A percentile compares a stretch with the other conserved stretches of the same genome.
phyloP scores from a whole-genome alignment of 257 asterid species.

The Ophiorrhiza pumila region DNA sequence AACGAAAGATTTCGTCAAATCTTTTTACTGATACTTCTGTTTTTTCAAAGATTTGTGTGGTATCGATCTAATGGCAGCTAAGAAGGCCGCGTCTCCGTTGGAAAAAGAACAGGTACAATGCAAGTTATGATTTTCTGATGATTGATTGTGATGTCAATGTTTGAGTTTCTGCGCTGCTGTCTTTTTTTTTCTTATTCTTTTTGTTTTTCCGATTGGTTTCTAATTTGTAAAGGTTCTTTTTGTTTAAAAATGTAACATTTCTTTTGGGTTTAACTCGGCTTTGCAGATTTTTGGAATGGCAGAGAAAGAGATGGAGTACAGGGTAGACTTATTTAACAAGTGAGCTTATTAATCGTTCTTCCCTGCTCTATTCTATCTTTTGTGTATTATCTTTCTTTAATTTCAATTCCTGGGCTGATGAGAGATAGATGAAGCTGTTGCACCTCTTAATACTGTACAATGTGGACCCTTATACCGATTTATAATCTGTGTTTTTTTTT shows the following conservation, averaged over 20 bases:
- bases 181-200: too few relatives aligned
- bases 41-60: not conserved
- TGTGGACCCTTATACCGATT: too few relatives aligned
- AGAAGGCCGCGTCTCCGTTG: conserved; percentile 32
- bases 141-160: not conserved
- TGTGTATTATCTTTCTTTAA: not conserved
- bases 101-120: conserved; percentile 59
- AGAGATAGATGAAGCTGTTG: too few relatives aligned
- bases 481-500: too few relatives aligned
- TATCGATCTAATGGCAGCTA: conserved; percentile 47
- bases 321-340: conserved; percentile 80
- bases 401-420: too few relatives aligned
- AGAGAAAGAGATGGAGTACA: conserved; percentile 79
- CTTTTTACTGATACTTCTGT: too few relatives aligned
- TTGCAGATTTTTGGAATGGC: conserved; percentile 63
- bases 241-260: not conserved
- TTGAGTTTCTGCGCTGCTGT: not conserved
- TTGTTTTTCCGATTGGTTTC: too few relatives aligned
- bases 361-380: too few relatives aligned
- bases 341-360: conserved; percentile 16
- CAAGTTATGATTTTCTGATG: not conserved
- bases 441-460: too few relatives aligned
- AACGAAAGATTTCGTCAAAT: too few relatives aligned
- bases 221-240: conserved; percentile 1
- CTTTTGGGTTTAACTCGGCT: too few relatives aligned